These are phyloP conservation scores for Ceriops decandra DNA, from an alignment of 345 rosid genomes.

Conservation along the genomic window DNA sequence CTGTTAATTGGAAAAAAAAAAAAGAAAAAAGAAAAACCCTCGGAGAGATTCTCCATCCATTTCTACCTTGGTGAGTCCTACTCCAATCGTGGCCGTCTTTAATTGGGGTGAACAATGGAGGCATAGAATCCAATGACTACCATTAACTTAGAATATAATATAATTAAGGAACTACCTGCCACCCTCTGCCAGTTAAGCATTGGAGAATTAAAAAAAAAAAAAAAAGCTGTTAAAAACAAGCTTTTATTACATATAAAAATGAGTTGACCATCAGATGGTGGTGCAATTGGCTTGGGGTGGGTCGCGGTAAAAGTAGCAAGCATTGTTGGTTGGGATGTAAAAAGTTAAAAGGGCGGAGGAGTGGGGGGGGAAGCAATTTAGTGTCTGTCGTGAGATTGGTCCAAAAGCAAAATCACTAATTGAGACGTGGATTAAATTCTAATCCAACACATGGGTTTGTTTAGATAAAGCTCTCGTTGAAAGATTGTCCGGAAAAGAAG, in stretches of 20 bases:
- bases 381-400: neutral
- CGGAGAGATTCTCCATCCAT: neutral
- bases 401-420: neutral
- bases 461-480: neutral
- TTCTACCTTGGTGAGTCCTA: neutral
- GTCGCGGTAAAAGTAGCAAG: too few species aligned
- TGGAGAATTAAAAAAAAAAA: too few species aligned
- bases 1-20: neutral
- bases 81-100: neutral
- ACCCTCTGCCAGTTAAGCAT: neutral
- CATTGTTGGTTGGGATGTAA: too few species aligned
- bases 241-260: too few species aligned
- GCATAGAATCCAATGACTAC: neutral
- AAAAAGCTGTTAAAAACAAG: too few species aligned
- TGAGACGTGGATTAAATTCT: neutral
- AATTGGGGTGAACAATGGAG: neutral
- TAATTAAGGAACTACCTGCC: slow-evolving; percentile 11
- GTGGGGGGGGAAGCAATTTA: too few species aligned
- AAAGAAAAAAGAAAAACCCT: neutral
- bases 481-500: too few species aligned
- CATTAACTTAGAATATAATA: neutral
- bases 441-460: neutral
- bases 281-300: too few species aligned
- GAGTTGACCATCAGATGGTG: too few species aligned
- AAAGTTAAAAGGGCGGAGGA: too few species aligned